Evolutionary conservation across 202 grass and related monocot species (phyloP).

Genomic region (Zoysia matrella): DNA sequence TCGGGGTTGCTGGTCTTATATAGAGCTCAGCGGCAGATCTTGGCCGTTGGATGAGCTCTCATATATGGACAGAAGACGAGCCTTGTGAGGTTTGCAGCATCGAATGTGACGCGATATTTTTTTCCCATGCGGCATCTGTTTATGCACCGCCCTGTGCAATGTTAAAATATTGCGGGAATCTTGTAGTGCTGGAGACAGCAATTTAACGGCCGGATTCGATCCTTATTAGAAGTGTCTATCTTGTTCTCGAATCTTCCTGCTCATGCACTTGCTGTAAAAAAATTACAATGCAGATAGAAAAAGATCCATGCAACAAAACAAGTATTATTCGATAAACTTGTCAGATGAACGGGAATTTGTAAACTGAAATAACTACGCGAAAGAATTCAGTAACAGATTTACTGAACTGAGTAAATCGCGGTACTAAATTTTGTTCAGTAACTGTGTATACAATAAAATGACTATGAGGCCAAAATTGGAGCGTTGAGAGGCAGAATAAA

Average conservation of each 20-base stretch:
- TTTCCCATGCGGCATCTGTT: conserved; percentile 41
- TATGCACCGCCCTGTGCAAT: conserved; percentile 37
- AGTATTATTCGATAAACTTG: no score
- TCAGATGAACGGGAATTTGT: no score
- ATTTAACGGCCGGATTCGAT: conserved; percentile 55
- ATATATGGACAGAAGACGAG: conserved; percentile 29
- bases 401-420: no score
- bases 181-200: conserved; percentile 36
- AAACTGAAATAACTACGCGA: no score
- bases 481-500: neutral
- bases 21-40: conserved; percentile 37
- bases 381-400: no score
- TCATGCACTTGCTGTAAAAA: neutral
- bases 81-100: neutral
- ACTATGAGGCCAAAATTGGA: neutral
- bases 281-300: no score
- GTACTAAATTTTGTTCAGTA: no score
- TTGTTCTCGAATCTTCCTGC: conserved; percentile 11
- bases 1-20: conserved; percentile 47
- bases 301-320: no score
- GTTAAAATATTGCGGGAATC: conserved; percentile 52
- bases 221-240: conserved; percentile 38
- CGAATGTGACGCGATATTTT: conserved; percentile 32
- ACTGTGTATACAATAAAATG: no score
- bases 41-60: conserved; percentile 25